Percentiles rank a stretch among this genome's conserved stretches.
These are phyloP conservation scores for Adansonia digitata DNA, from an alignment of 345 rosid genomes.

Conservation along the genomic window DNA sequence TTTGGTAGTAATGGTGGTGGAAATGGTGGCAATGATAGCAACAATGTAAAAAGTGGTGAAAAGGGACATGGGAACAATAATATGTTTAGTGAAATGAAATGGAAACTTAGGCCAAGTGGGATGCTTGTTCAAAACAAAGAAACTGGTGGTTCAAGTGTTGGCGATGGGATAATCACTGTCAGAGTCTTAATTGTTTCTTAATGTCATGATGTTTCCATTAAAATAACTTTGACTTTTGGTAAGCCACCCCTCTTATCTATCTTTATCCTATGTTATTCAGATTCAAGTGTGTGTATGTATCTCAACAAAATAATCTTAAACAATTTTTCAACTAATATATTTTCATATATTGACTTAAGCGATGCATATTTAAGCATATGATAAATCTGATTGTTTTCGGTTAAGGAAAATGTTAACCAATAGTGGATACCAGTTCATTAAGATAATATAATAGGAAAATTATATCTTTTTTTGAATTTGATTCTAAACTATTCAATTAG, in stretches of 20 bases:
- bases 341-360: too few species aligned
- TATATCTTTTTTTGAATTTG: too few species aligned
- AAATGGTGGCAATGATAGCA: slow-evolving; percentile 16
- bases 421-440: too few species aligned
- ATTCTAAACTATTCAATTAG: too few species aligned
- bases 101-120: slow-evolving; percentile 89
- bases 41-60: slow-evolving; percentile 18
- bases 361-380: too few species aligned
- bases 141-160: slow-evolving; percentile 24
- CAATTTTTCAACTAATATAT: too few species aligned
- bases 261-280: neutral
- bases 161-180: slow-evolving; percentile 46
- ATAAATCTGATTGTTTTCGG: neutral
- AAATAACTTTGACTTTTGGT: slow-evolving; percentile 87
- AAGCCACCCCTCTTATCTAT: slow-evolving; percentile 10
- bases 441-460: too few species aligned
- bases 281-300: too few species aligned
- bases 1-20: slow-evolving; percentile 46
- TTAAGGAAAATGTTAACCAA: neutral
- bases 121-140: slow-evolving; percentile 91
- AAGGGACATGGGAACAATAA: slow-evolving; percentile 24
- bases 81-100: slow-evolving; percentile 47
- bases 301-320: too few species aligned
- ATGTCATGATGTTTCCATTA: slow-evolving; percentile 67
- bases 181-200: slow-evolving; percentile 69